Base-by-base conservation (phyloP, 257 asterid species). In the Solanum rostratum region DNA sequence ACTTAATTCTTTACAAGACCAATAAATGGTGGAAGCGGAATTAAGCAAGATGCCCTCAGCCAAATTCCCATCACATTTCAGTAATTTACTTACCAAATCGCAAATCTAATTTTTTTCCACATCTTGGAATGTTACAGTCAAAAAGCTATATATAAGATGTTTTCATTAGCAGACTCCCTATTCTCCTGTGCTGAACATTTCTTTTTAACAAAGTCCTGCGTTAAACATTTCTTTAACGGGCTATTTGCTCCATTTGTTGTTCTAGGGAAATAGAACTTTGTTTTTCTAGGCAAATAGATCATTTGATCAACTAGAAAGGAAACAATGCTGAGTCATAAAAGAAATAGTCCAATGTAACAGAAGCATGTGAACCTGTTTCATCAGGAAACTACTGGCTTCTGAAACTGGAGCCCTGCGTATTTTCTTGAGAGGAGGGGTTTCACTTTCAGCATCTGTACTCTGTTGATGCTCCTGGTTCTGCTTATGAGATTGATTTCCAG, bases 351-450 rank as follows among this genome's bases (percentile, higher is more conserved):
- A 62, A 73, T 63, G 19, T 27, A 80, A 73, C 69, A 82, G 30
- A 81, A 81, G 73, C 14, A 68, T 37, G 41, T 84, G 30, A 55
- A 96, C 98, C 98, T 95, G 97, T 86, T 92, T 90, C 97, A 94
- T 92, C 91, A 96, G 86, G 89, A 91, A 91, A 83, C 83, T 84
- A 83, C 97, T 91, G 84, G 88, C 85, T 66, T 86, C 93, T 73
- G 93, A 87, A 84, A 91, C 63, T 65, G 91, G 91, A 83, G 57
- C 88, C 15, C 85, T 80, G 91, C 97, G 70, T 79, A 88, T 80
- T 91, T 88, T 91, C 93, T 95, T 96, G 78, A 8, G 83, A 63
- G 93, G 94, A 65, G 94, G 96, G 37, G 91, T 92, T 88, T 85
- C 90, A 37, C 73, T 83, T 63, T 90, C 92, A 55, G 83, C 86